These are phyloP conservation scores for Leucosporidium yakuticum DNA, from an alignment of 768 basidiomycete species.

Conservation along the genomic window DNA sequence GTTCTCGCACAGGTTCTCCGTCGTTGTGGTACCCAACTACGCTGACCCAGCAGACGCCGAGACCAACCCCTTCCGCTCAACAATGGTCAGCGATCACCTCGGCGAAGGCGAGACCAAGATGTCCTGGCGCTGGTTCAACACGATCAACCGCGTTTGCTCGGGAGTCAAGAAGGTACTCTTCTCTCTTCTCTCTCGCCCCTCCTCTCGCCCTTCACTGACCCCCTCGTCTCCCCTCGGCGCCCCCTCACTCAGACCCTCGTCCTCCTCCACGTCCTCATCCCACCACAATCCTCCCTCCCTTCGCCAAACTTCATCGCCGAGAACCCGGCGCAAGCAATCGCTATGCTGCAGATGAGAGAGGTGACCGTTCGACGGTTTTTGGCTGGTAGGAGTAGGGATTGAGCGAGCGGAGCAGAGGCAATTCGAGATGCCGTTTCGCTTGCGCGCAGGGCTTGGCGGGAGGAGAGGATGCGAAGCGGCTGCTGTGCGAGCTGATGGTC, in stretches of 20 bases:
- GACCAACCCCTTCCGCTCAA: conserved; percentile 58
- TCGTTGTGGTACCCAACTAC: conserved; percentile 85
- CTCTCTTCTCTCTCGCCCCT: neutral
- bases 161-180: conserved; percentile 86
- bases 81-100: conserved; percentile 34
- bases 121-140: conserved; percentile 93
- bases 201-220: neutral
- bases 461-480: too few relatives aligned
- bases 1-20: conserved; percentile 66
- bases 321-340: conserved; percentile 65
- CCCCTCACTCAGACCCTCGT: conserved; percentile 76
- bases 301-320: conserved; percentile 51
- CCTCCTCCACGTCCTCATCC: conserved; percentile 86
- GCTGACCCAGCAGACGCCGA: conserved; percentile 69
- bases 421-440: too few relatives aligned
- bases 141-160: conserved; percentile 90
- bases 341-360: conserved; percentile 71
- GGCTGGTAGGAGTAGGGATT: conserved; percentile 75
- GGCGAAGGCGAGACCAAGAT: conserved; percentile 44
- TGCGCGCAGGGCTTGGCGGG: too few relatives aligned
- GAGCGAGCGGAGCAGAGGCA: neutral
- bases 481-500: too few relatives aligned
- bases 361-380: conserved; percentile 78
- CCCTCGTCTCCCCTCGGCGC: neutral
- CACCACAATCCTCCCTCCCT: conserved; percentile 50